Evolutionary conservation across 1,139 yeast genomes (phyloP).

Genomic region (Petasospora fabianii): DNA sequence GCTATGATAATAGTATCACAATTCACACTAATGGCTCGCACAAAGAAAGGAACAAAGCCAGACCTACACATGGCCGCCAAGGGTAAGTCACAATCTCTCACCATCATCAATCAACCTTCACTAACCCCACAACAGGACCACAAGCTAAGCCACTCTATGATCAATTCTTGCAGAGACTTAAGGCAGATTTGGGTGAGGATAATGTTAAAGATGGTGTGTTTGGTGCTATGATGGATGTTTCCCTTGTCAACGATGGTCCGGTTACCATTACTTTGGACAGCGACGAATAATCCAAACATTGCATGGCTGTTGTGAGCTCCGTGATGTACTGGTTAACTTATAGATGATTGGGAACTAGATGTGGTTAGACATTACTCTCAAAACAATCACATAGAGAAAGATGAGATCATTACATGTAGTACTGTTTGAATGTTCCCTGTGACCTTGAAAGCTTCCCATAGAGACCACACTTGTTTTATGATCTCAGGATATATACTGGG

Average conservation of each 20-base stretch:
- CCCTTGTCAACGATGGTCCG: conserved; percentile 67
- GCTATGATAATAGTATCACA: conserved; percentile 60
- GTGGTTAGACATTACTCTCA: background rate
- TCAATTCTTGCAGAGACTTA: conserved; percentile 48
- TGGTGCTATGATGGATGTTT: conserved; percentile 97
- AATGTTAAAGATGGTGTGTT: conserved; percentile 82
- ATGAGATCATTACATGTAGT: too few species aligned
- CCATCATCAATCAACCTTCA: background rate
- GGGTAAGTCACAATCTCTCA: conserved; percentile 32
- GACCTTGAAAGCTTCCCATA: too few species aligned
- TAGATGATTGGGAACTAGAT: background rate
- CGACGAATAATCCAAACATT: conserved; percentile 20
- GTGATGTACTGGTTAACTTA: background rate
- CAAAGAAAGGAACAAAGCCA: conserved; percentile 89
- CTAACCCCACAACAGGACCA: conserved; percentile 33
- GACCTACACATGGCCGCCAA: conserved; percentile 90
- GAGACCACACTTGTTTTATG: too few species aligned
- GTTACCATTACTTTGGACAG: conserved; percentile 37
- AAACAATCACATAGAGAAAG: too few species aligned
- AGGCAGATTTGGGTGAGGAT: conserved; percentile 52
- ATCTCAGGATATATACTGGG: too few species aligned
- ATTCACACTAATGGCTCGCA: conserved; percentile 79
- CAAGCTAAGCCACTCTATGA: conserved; percentile 66
- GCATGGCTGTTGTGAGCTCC: background rate
- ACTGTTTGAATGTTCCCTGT: background rate